These are phyloP conservation scores for Phytophthora agathidicida DNA, from an alignment of 352 stramenopile genomes.

Conservation along the genomic window DNA sequence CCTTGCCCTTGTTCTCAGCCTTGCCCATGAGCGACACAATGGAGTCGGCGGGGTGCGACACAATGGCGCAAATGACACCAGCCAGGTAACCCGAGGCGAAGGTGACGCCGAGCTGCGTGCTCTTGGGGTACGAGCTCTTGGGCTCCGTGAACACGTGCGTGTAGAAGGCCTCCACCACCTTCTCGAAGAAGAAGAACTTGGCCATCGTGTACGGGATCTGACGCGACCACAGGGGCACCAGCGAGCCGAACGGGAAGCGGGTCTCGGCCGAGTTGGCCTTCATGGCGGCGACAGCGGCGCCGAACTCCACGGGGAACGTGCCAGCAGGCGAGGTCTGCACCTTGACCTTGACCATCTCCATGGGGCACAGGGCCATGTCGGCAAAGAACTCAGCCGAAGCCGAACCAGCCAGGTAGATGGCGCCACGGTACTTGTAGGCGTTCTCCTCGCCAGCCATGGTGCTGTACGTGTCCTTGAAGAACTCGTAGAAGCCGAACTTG, in stretches of 20 bases:
- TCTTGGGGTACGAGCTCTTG: conserved; percentile 92
- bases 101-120: conserved; percentile 95
- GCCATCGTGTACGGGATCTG: conserved; percentile 99
- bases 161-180: conserved; percentile 90
- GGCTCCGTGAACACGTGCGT: conserved; percentile 91
- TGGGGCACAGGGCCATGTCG: conserved; percentile 93
- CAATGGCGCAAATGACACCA: conserved; percentile 98
- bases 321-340: conserved; percentile 91
- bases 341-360: conserved; percentile 97
- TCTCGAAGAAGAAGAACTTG: conserved; percentile 99
- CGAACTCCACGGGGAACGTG: conserved; percentile 91
- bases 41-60: conserved; percentile 99
- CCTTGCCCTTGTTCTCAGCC: conserved; percentile 91
- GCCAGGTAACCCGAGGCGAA: conserved; percentile 98
- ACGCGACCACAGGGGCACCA: conserved; percentile 91
- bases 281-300: conserved; percentile 88
- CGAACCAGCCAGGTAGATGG: conserved; percentile 92
- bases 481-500: conserved; percentile 96
- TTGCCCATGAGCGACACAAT: conserved; percentile 98
- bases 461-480: conserved; percentile 96
- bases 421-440: conserved; percentile 92
- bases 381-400: conserved; percentile 95
- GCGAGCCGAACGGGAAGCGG: conserved; percentile 92
- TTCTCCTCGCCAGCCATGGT: conserved; percentile 92
- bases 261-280: conserved; percentile 86